Conservation (phyloP, 768 basidiomycete genomes). For the Mycena crocata region DNA sequence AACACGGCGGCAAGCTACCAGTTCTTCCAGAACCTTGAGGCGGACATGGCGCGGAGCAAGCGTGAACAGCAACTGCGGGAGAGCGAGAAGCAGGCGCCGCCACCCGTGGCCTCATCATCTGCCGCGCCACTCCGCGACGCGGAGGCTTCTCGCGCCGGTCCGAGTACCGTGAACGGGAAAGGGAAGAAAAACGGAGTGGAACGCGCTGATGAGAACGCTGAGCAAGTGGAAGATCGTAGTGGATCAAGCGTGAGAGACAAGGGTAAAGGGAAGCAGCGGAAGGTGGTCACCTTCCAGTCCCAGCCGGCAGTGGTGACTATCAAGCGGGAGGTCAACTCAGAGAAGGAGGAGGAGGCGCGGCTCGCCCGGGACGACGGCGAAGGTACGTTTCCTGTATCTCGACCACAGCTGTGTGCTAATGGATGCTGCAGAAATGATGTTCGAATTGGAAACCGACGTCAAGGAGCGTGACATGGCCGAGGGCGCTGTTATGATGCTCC, state of each 20-base stretch:
- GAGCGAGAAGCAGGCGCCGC: constrained; percentile 23
- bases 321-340: constrained; percentile 49
- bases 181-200: constrained; percentile 22
- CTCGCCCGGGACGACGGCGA: constrained; percentile 48
- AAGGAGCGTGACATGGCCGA: constrained; percentile 45
- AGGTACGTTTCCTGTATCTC: constrained; percentile 51
- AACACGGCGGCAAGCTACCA: constrained; percentile 60
- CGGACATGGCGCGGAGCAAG: constrained; percentile 50
- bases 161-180: constrained; percentile 28
- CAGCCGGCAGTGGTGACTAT: constrained; percentile 66
- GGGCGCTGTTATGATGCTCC: constrained; percentile 51
- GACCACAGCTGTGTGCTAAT: constrained; percentile 3
- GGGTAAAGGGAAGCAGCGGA: constrained; percentile 73
- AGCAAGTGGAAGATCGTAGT: constrained; percentile 27
- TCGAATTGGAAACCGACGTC: constrained; percentile 72
- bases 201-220: constrained; percentile 28
- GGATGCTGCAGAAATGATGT: constrained; percentile 66
- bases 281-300: constrained; percentile 77
- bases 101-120: neutral
- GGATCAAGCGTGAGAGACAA: constrained; percentile 47
- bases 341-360: constrained; percentile 45
- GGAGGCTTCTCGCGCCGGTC: constrained; percentile 21
- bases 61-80: constrained; percentile 38
- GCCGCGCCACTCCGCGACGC: constrained; percentile 7
- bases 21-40: constrained; percentile 57